Conservation (phyloP, 306 rosid genomes). For the Hippophae tibetana region DNA sequence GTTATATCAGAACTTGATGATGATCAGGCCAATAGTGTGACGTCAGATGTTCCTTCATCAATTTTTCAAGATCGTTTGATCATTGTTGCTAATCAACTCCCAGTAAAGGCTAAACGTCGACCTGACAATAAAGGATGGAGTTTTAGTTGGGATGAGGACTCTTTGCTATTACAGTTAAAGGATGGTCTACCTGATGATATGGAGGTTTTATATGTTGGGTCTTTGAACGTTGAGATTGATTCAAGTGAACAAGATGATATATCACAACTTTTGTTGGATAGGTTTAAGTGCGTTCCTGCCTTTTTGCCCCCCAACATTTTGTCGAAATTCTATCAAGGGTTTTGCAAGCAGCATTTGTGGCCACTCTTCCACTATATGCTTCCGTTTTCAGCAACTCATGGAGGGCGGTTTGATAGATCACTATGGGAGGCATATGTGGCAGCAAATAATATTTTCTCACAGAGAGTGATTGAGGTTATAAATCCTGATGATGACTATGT, state of each 20-base stretch:
- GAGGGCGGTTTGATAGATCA: constrained; percentile 57
- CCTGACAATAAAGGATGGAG: constrained; percentile 53
- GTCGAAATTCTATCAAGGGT: constrained; percentile 51
- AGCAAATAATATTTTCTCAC: constrained; percentile 55
- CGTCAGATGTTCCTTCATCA: constrained; percentile 51
- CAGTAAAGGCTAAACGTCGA: constrained; percentile 44
- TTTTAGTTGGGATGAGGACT: constrained; percentile 58
- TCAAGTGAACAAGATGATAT: constrained; percentile 47
- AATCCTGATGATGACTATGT: constrained; percentile 62
- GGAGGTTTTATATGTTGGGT: constrained; percentile 62
- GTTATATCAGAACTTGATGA: constrained; percentile 57
- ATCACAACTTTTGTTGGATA: constrained; percentile 46
- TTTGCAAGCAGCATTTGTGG: constrained; percentile 66
- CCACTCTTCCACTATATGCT: constrained; percentile 67
- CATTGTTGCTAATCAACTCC: constrained; percentile 53
- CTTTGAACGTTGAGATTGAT: constrained; percentile 46
- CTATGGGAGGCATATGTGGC: constrained; percentile 67
- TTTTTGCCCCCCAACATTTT: constrained; percentile 44
- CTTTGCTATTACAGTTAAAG: constrained; percentile 44
- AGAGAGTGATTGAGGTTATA: constrained; percentile 57
- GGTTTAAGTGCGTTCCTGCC: constrained; percentile 59
- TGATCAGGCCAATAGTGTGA: constrained; percentile 47
- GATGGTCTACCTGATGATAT: constrained; percentile 54
- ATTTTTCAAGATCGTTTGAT: constrained; percentile 39
- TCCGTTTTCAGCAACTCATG: constrained; percentile 47